A percentile compares a stretch with the other conserved stretches of the same genome.
phyloP scores from a whole-genome alignment of 2,329 filamentous ascomycete species.

The Botryotinia convoluta region DNA sequence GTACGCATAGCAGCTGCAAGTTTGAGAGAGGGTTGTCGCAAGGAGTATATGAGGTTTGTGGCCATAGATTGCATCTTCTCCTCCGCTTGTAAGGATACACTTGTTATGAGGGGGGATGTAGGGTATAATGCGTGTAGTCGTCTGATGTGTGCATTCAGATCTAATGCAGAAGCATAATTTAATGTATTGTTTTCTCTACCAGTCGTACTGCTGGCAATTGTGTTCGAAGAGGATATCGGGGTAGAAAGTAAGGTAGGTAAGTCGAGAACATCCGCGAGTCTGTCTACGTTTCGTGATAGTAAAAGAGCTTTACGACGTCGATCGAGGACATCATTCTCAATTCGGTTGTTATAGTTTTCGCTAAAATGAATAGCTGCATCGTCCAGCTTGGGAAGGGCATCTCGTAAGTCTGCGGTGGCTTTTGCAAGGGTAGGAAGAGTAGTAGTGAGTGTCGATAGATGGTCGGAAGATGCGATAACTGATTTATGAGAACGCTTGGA shows the following conservation, averaged over 20 bases:
- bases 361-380: constrained; percentile 77
- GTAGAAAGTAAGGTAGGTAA: constrained; percentile 82
- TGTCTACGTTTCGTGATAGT: constrained; percentile 81
- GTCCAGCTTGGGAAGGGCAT: constrained; percentile 76
- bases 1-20: constrained; percentile 87
- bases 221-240: constrained; percentile 57
- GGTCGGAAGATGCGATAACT: constrained; percentile 76
- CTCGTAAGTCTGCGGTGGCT: constrained; percentile 64
- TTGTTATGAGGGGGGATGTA: constrained; percentile 68
- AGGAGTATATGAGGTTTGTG: constrained; percentile 72
- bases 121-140: constrained; percentile 81
- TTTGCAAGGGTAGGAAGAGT: constrained; percentile 68
- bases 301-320: constrained; percentile 76
- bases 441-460: constrained; percentile 69
- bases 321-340: constrained; percentile 65
- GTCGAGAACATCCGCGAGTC: constrained; percentile 86
- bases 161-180: constrained; percentile 85
- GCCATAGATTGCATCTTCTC: constrained; percentile 87
- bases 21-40: constrained; percentile 78
- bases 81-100: constrained; percentile 75
- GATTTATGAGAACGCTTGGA: constrained; percentile 86
- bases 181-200: constrained; percentile 46
- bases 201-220: constrained; percentile 43
- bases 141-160: constrained; percentile 90
- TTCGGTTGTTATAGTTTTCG: constrained; percentile 73